A percentile compares a stretch with the other conserved stretches of the same genome.
phyloP scores from a whole-genome alignment of 2,329 filamentous ascomycete genomes.

The Daldinia sp. region DNA sequence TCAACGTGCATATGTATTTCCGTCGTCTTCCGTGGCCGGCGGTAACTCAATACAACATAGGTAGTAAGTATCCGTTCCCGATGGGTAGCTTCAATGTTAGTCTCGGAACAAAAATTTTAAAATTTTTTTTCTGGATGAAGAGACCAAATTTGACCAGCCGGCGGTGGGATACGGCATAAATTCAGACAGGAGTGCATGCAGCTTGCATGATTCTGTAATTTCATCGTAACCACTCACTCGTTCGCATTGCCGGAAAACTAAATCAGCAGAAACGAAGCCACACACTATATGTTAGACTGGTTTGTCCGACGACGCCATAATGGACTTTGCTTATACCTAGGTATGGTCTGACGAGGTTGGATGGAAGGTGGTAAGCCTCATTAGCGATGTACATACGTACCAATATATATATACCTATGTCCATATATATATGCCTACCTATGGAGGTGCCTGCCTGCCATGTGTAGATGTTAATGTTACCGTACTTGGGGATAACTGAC shows the following conservation, averaged over 20 bases:
- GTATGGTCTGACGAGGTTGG: neutral
- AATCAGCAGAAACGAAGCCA: slow-evolving; percentile 28
- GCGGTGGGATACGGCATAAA: slow-evolving; percentile 37
- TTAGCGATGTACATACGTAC: neutral
- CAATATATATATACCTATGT: no score
- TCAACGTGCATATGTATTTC: neutral
- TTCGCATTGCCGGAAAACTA: slow-evolving; percentile 18
- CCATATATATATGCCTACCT: no score
- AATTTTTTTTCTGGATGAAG: no score
- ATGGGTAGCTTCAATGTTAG: slow-evolving; percentile 1
- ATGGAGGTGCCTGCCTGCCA: no score
- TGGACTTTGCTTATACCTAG: neutral
- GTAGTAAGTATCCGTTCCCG: slow-evolving; percentile 13
- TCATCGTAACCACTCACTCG: slow-evolving; percentile 27
- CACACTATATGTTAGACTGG: slow-evolving; percentile 24
- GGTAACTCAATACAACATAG: slow-evolving; percentile 13
- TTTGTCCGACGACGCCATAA: slow-evolving; percentile 3
- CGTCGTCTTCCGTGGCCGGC: slow-evolving; percentile 20
- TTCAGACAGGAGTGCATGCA: slow-evolving; percentile 39
- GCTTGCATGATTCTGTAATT: slow-evolving; percentile 38
- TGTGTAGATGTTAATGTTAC: neutral
- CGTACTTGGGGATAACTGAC: neutral
- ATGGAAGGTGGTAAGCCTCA: neutral
- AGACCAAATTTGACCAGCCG: slow-evolving; percentile 37
- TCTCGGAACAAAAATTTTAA: slow-evolving; percentile 10